Base-by-base conservation (phyloP, 768 basidiomycete genomes). In the Melanogaster broomeanus region DNA sequence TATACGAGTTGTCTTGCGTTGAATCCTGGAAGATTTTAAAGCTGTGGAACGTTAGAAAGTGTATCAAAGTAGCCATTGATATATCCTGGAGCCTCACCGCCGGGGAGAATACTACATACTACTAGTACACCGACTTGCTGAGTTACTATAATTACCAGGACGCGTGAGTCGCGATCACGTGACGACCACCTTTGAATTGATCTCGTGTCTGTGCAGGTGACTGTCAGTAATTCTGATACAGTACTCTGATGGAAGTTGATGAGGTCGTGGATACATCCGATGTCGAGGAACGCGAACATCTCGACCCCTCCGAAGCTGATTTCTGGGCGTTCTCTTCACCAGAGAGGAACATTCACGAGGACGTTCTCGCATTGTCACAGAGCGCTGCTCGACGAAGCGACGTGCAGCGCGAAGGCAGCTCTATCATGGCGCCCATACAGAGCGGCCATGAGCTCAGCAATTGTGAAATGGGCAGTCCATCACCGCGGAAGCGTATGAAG, bases 221-320 rank as follows among this genome's bases (percentile, higher is more conserved):
- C 41, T 28, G 5, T 6, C 10, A 28, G 41, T 42, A n/a, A 15
- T n/a, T 28, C 18, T 13, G 19, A n/a, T n/a, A n/a, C n/a, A n/a
- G 43, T 8, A 38, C n/a, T n/a, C 9, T 13, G 28, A 72, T 72
- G 69, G 58, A 69, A 35, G 65, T 71, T 37, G 72, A 72, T 6
- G 82, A 81, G 39, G 61, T 79, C 42, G 78, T 87, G 13, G 82
- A 82, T 59, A 85, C 85, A 16, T 86, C 84, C 4, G 85, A 87
- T 56, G 66, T 71, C 42, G 85, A 85, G 58, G 85, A 87, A 56
- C 73, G 74, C 35, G 80, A 80, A 58, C 72, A 74, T 40, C 53
- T 78, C n/a, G 39, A 51, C 13, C 45, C 54, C 55, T 49, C 59
- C 6, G 52, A 65, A 19, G 41, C 25, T n/a, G 44, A 55, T 38